A percentile compares a stretch with the other conserved stretches of the same genome.
phyloP scores from a whole-genome alignment of 108 stramenopile genomes.

The Cyclotella choctawhatcheeana region DNA sequence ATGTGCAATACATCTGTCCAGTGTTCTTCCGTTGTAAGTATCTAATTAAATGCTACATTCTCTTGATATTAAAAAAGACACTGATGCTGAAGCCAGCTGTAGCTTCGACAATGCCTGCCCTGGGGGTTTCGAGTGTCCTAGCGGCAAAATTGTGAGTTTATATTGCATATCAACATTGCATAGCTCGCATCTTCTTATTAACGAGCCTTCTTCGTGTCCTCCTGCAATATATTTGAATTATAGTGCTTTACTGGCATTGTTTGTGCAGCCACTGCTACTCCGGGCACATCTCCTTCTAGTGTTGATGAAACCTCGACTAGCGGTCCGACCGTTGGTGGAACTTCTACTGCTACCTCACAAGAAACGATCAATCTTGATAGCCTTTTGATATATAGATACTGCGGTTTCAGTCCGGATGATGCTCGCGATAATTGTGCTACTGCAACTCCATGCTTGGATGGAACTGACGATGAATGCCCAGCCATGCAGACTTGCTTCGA shows the following conservation, averaged over 20 bases:
- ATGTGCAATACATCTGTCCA: too few relatives aligned
- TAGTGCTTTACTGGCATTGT: constrained; percentile 26
- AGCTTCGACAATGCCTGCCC: constrained; percentile 17
- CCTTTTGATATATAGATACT: neutral
- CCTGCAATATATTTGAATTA: neutral
- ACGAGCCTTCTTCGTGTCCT: too few relatives aligned
- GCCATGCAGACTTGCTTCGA: constrained; percentile 22
- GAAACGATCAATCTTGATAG: neutral
- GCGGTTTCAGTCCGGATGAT: constrained; percentile 18
- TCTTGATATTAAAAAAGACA: too few relatives aligned
- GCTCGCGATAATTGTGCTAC: constrained; percentile 18
- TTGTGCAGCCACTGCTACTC: constrained; percentile 7
- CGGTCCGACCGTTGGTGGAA: neutral
- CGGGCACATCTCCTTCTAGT: constrained; percentile 6
- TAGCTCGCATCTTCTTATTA: too few relatives aligned
- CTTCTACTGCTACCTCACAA: neutral
- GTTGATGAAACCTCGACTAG: neutral
- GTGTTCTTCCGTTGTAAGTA: too few relatives aligned
- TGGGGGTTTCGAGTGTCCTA: constrained; percentile 23
- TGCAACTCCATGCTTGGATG: constrained; percentile 20
- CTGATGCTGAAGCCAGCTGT: constrained; percentile 14
- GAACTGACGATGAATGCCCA: constrained; percentile 10
- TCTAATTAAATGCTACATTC: too few relatives aligned
- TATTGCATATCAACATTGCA: too few relatives aligned
- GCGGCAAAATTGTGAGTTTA: constrained; percentile 3